Evolutionary conservation across 2,329 filamentous ascomycete genomes (phyloP).

Genomic region (Graphilbum sp.): DNA sequence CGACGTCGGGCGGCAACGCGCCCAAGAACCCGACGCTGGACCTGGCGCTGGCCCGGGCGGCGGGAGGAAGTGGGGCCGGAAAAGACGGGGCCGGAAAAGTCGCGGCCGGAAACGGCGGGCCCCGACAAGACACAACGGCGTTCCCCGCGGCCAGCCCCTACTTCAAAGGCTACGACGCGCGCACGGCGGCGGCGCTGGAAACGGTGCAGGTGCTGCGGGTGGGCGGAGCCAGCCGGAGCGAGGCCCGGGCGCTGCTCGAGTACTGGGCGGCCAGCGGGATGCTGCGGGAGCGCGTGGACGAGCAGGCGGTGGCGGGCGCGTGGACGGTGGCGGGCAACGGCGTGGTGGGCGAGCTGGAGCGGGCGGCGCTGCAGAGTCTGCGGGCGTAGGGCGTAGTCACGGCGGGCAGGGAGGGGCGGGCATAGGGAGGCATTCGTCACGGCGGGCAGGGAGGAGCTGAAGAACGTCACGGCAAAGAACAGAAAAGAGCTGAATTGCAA

Average conservation of each 20-base stretch:
- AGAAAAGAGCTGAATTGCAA: not conserved
- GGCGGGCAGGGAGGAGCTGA: not conserved
- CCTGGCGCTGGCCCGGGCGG: constrained; percentile 39
- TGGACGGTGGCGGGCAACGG: constrained; percentile 73
- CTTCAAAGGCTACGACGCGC: constrained; percentile 37
- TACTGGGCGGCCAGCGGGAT: constrained; percentile 85
- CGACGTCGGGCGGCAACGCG: constrained; percentile 57
- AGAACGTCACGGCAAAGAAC: too few relatives aligned
- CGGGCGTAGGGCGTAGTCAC: constrained; percentile 17
- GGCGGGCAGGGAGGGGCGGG: not conserved
- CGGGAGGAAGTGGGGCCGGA: too few relatives aligned
- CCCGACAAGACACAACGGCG: too few relatives aligned
- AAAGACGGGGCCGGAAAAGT: too few relatives aligned
- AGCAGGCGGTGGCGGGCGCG: constrained; percentile 58
- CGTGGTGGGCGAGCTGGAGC: constrained; percentile 73
- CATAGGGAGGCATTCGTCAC: too few relatives aligned
- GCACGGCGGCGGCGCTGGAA: constrained; percentile 35
- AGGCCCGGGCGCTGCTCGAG: constrained; percentile 70
- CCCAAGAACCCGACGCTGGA: constrained; percentile 50
- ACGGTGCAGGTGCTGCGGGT: constrained; percentile 38
- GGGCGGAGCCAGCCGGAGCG: constrained; percentile 52
- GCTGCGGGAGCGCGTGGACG: constrained; percentile 52
- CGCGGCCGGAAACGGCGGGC: too few relatives aligned
- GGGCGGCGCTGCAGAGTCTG: constrained; percentile 36
- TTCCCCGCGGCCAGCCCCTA: constrained; percentile 30